Base-by-base conservation (phyloP, 306 rosid genomes). In the Styphnolobium japonicum region DNA sequence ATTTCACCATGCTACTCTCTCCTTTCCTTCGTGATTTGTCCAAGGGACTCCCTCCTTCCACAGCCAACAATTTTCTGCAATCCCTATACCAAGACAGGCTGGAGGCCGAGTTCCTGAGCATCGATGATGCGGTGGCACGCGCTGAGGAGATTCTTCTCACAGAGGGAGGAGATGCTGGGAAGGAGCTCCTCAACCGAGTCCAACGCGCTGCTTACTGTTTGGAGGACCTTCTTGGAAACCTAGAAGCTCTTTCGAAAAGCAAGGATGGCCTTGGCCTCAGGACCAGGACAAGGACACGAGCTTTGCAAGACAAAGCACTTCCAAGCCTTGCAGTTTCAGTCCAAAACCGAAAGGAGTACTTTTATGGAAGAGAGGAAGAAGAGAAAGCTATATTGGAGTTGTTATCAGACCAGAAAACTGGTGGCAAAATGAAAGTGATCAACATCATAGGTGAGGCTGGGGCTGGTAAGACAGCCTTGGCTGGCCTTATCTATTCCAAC, bases 211-310 rank as follows among this genome's bases (percentile, higher is more conserved):
- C 31, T 3, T 27, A 27, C 31, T 27, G 3, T 3, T 27, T 84
- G 57, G 53, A 55, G 55, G 75, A 52, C 45, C 34, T 68, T 16
- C 68, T 60, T 40, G 84, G 79, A 27, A 58, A 64, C 69, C 42
- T 84, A 18, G 81, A 79, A 56, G 29, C 72, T 25, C 60, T 84
- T 61, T 70, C 81, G 21, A 74, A 75, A 34, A 68, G 75, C 33
- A 84, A 84, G 75, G 65, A 79, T n/a, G 87, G 61, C 3, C 43
- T 84, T 3, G 81, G 87, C 4, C 61, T 84, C n/a, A n/a, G n/a
- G 77, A 74, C 68, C 18, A 49, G 8, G 51, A 16, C 27, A 60
- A 49, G 7, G 45, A 40, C 7, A 1, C 37, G 1, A 27, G 2
- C 46, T 2, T 48, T 27, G 3, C 31, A 3, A 27, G 2, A 27